Base-by-base conservation (phyloP, 108 stramenopile species). In the Pseudonitzschia multiseries region DNA sequence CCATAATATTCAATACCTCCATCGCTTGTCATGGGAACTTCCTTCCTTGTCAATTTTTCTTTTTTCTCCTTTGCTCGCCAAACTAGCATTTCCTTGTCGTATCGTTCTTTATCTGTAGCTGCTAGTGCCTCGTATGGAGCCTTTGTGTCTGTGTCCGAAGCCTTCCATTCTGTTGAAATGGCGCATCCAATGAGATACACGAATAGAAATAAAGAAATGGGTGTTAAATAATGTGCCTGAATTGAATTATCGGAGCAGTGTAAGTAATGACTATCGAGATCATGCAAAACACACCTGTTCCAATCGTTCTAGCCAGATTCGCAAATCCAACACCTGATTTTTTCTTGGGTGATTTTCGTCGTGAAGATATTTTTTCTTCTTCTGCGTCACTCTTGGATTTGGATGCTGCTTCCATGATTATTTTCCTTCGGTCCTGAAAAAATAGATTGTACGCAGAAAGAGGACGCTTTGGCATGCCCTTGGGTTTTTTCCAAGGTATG, bases 401-500 rank as follows among this genome's bases (percentile, higher is more conserved):
- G 18, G 68, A 32, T n/a, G 42, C 64, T 4, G 57, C 59, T 20
- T 57, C 32, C 72, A 79, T 73, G 40, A 79, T 79, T 24, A 41
- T 50, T 60, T 74, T 72, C 44, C 85, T 69, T 48, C 81, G 76
- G n/a, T 74, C 66, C 63, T 82, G 67, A 73, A 86, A 86, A 59
- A 86, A 86, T 36, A 86, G 70, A 46, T 86, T 86, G 70, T 86
- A 86, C 12, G 85, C 85, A 68, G 71, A 73, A 13, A 86, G 65
- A 20, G 81, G 81, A 20, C 85, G 75, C 57, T 79, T 79, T 12
- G 85, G 85, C 81, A 81, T 82, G 27, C 73, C 85, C 69, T 79
- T 77, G 13, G 85, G 61, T 61, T 84, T 84, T 56, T 85, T 85
- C 84, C 84, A 85, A 51, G 77, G 70, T 29, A 78, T 66, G 10